phyloP scores from a whole-genome alignment of 2,329 filamentous ascomycete genomes.

The Aspergillus sp. region DNA sequence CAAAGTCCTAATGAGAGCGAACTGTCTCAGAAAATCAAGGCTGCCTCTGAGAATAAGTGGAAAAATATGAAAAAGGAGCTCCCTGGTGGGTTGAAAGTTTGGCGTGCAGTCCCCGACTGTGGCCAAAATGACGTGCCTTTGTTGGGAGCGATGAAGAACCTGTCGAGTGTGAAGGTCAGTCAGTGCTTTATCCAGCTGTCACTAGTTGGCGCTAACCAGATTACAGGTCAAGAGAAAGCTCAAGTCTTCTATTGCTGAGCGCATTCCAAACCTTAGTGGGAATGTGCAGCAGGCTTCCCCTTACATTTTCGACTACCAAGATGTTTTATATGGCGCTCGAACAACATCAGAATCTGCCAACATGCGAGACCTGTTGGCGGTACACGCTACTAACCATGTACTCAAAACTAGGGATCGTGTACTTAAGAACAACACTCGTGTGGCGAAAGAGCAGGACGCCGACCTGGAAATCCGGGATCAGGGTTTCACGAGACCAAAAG shows the following conservation, averaged over 20 bases:
- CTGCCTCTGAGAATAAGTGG: slow-evolving; percentile 52
- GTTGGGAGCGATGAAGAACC: slow-evolving; percentile 31
- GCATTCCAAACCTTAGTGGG: slow-evolving; percentile 58
- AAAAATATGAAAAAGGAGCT: slow-evolving; percentile 40
- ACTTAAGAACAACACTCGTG: slow-evolving; percentile 84
- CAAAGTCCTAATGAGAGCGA: slow-evolving; percentile 63
- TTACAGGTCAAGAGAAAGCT: slow-evolving; percentile 72
- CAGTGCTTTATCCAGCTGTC: background rate
- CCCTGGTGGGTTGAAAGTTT: slow-evolving; percentile 30
- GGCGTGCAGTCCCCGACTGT: slow-evolving; percentile 30
- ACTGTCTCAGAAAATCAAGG: slow-evolving; percentile 53
- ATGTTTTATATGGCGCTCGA: slow-evolving; percentile 74
- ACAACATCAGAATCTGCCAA: slow-evolving; percentile 66
- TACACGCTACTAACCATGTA: slow-evolving; percentile 89
- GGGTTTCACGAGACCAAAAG: slow-evolving; percentile 91
- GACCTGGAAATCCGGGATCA: slow-evolving; percentile 83
- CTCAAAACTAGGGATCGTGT: slow-evolving; percentile 90
- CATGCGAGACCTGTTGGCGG: slow-evolving; percentile 69
- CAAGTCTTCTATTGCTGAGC: slow-evolving; percentile 52
- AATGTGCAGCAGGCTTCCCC: slow-evolving; percentile 67
- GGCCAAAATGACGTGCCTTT: slow-evolving; percentile 25
- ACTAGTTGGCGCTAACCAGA: slow-evolving; percentile 14
- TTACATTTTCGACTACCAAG: slow-evolving; percentile 77
- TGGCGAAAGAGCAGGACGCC: slow-evolving; percentile 65
- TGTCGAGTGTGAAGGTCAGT: slow-evolving; percentile 40